Evolutionary conservation across 805 yeast genomes (phyloP).

Genomic region (Metschnikowia drakensbergensis): DNA sequence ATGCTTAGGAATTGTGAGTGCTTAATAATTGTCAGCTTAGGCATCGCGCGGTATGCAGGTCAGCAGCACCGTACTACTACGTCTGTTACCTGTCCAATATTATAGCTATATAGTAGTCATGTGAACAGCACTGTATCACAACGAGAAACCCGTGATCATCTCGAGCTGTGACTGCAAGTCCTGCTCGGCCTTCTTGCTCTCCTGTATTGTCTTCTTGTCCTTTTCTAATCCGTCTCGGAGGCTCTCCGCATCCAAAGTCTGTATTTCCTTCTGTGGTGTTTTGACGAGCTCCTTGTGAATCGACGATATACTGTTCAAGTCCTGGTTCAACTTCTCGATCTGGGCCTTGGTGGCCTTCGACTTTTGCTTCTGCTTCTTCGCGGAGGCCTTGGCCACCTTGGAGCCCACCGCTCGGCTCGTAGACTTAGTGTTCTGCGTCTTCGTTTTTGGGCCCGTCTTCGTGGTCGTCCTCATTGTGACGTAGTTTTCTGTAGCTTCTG

Average conservation of each 20-base stretch:
- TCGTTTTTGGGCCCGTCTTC: neutral
- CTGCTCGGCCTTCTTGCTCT: slow-evolving; percentile 31
- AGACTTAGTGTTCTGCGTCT: neutral
- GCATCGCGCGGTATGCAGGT: slow-evolving; percentile 7
- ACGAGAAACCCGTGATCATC: slow-evolving; percentile 34
- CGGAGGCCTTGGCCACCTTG: slow-evolving; percentile 4
- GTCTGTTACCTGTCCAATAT: neutral
- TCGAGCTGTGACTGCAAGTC: slow-evolving; percentile 47
- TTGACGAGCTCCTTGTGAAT: slow-evolving; percentile 14
- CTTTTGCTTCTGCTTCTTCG: slow-evolving; percentile 15
- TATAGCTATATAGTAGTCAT: neutral
- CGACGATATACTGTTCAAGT: slow-evolving; percentile 20
- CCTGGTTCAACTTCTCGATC: slow-evolving; percentile 34
- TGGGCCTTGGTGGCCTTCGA: slow-evolving; percentile 31
- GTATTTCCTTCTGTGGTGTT: slow-evolving; percentile 18
- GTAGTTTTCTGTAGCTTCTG: no score
- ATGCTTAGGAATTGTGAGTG: slow-evolving; percentile 1
- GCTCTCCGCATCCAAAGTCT: slow-evolving; percentile 33
- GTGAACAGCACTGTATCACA: neutral
- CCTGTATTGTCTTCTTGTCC: slow-evolving; percentile 31
- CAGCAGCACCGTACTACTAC: neutral
- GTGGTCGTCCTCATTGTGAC: neutral
- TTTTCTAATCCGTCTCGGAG: slow-evolving; percentile 36
- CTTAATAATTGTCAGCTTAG: neutral
- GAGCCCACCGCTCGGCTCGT: neutral